Percentiles rank a stretch among this genome's conserved stretches.
phyloP scores from a whole-genome alignment of 768 basidiomycete genomes.

The Podaxis rugospora region DNA sequence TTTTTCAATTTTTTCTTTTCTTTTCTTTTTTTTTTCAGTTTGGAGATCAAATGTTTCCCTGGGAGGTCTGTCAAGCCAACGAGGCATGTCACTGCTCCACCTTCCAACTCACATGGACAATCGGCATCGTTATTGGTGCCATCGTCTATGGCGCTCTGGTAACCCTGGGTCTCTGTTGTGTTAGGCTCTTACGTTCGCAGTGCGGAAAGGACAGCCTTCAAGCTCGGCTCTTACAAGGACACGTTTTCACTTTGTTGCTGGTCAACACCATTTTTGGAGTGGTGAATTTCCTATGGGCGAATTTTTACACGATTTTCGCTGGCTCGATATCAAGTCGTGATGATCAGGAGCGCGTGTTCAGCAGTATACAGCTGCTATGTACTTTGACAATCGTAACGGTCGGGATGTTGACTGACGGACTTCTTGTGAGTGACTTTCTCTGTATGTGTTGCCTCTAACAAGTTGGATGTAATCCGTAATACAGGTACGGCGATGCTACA shows the following conservation, averaged over 20 bases:
- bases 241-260: background rate
- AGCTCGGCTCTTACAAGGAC: background rate
- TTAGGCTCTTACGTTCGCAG: background rate
- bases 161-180: background rate
- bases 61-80: background rate
- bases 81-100: background rate
- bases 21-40: background rate
- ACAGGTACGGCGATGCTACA: constrained; percentile 6
- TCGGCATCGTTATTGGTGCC: constrained; percentile 1
- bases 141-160: background rate
- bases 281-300: constrained; percentile 2
- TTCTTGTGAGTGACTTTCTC: background rate
- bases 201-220: background rate
- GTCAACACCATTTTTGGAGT: background rate
- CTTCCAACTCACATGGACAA: background rate
- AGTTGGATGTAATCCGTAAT: background rate
- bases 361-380: background rate
- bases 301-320: background rate
- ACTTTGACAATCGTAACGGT: background rate
- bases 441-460: background rate
- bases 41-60: background rate
- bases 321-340: no score
- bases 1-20: no score
- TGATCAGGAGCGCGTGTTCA: background rate
- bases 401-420: background rate